Evolutionary conservation across 192 early-diverging fungal species (phyloP), one percentile per base, ranked within the genome.

Genomic region (Ambispora gerdemannii): DNA sequence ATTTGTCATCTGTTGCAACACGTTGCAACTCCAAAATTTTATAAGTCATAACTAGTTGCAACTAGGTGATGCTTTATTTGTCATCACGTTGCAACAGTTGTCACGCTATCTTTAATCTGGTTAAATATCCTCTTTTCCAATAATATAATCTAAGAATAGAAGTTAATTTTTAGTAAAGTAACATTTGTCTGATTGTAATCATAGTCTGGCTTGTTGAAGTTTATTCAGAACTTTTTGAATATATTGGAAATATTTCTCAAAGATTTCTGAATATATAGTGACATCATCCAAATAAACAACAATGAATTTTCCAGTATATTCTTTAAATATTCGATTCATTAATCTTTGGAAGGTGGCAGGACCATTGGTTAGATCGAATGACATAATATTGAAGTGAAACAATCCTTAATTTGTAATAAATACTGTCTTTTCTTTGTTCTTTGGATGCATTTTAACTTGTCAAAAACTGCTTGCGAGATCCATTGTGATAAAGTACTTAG

Each of bases 281-380:
- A 83, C 72, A 53, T 83, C 75, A 62, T 83, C 82, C 0, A 83
- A 22, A 55, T 82, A 83, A 13, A 83, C 77, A 0, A 77, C n/a
- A n/a, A n/a, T n/a, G n/a, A n/a, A n/a, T n/a, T n/a, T n/a, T n/a
- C n/a, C n/a, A n/a, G n/a, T n/a, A n/a, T 50, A 32, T 2, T 73
- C 70, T 11, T 51, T 62, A 11, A 80, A 74, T 0, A 80, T 61
- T 20, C 34, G 19, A 49, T 81, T 73, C 76, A 84, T 82, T 3
- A 77, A 43, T 0, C 72, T 15, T 50, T 77, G 70, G 43, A 79
- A 81, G 0, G 70, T 76, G 0, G 76, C 59, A 4, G 80, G 80
- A 15, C 73, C 71, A 66, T 82, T 82, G 49, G 17, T 79, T 25
- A 83, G 56, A 1, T 77, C 71, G 63, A 83, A 79, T 1, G 79